Conservation (phyloP, 805 yeast species). For the Yarrowia sp. region DNA sequence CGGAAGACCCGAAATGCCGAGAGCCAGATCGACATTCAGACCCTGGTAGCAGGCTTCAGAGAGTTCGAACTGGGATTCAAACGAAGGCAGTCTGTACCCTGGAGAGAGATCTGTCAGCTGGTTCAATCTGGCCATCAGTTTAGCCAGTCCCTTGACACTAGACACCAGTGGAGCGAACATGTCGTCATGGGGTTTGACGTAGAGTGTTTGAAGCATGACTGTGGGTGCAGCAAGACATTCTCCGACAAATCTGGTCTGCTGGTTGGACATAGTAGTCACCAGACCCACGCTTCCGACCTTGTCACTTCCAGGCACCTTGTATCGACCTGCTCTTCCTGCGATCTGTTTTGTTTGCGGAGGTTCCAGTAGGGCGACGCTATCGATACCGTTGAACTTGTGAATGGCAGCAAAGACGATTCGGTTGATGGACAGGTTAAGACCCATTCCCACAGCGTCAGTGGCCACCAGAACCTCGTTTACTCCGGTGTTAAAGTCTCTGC, state of each 20-base stretch:
- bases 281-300: slow-evolving; percentile 2
- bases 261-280: neutral
- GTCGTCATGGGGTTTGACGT: slow-evolving; percentile 11
- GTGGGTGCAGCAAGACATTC: slow-evolving; percentile 2
- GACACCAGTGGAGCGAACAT: neutral
- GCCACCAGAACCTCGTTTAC: slow-evolving; percentile 82
- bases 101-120: neutral
- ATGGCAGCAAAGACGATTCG: slow-evolving; percentile 71
- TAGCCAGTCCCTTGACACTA: slow-evolving; percentile 1
- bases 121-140: neutral
- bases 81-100: neutral
- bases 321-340: slow-evolving; percentile 96
- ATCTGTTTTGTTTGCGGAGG: slow-evolving; percentile 79
- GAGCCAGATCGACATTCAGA: neutral
- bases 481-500: slow-evolving; percentile 73
- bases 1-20: neutral
- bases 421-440: slow-evolving; percentile 78
- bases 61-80: slow-evolving; percentile 1
- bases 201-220: neutral
- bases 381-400: slow-evolving; percentile 42
- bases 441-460: slow-evolving; percentile 98
- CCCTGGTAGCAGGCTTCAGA: neutral
- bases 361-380: slow-evolving; percentile 47
- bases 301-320: slow-evolving; percentile 37
- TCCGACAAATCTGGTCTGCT: neutral